Conservation (phyloP, 495 filamentous ascomycete genomes). For the Penicillium goetzii region DNA sequence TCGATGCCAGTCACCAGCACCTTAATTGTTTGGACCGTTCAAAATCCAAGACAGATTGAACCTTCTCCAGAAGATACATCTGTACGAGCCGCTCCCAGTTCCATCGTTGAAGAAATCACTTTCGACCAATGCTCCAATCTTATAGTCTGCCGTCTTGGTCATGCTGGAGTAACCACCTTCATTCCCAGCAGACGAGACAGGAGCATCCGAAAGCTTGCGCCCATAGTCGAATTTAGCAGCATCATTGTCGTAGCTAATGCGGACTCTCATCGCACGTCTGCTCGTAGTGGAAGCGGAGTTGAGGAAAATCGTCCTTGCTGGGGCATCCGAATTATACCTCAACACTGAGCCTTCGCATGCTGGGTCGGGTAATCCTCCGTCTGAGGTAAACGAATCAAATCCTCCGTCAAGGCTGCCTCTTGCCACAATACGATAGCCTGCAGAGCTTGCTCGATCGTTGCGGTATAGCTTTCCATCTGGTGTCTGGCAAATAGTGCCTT, state of each 20-base stretch:
- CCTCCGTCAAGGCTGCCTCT: not conserved
- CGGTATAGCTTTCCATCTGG: constrained; percentile 6
- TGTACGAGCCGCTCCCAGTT: not conserved
- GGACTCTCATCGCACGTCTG: constrained; percentile 5
- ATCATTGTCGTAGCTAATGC: constrained; percentile 4
- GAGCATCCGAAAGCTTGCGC: not conserved
- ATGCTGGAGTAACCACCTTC: constrained; percentile 6
- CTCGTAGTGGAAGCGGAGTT: constrained; percentile 5
- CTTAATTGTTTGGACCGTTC: not conserved
- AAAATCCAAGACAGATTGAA: constrained; percentile 7
- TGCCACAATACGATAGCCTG: constrained; percentile 3
- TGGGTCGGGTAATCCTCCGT: constrained; percentile 1
- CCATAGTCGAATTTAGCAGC: constrained; percentile 2
- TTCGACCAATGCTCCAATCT: constrained; percentile 6
- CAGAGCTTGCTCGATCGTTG: constrained; percentile 2
- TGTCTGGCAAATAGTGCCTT: constrained; percentile 6
- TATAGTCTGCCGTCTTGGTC: constrained; percentile 7
- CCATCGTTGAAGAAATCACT: constrained; percentile 8
- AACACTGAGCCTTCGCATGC: constrained; percentile 3
- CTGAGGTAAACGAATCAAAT: not conserved
- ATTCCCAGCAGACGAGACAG: constrained; percentile 1
- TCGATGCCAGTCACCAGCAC: not conserved
- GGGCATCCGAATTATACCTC: constrained; percentile 6
- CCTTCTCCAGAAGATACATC: constrained; percentile 2
- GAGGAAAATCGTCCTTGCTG: constrained; percentile 5